Evolutionary conservation across 2,329 filamentous ascomycete species (phyloP), one percentile per base, ranked within the genome.

Genomic region (Colletotrichum ledebouriae): DNA sequence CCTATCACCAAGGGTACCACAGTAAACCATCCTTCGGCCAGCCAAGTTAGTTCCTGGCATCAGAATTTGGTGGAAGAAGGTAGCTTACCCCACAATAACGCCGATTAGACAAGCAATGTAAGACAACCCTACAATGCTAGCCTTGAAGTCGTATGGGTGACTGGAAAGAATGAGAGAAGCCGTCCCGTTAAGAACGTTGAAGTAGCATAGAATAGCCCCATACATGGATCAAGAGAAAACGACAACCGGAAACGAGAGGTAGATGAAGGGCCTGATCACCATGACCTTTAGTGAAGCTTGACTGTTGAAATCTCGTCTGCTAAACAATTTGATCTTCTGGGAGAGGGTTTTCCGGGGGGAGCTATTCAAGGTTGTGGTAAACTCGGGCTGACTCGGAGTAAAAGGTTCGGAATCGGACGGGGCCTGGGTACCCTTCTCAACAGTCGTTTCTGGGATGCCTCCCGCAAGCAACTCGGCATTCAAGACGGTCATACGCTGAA

Each of bases 181-280:
- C 2, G 77, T 85, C 67, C 79, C 81, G 49, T 81, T 82, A n/a
- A 82, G 75, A 3, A 82, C 78, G 67, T 81, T 82, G 73, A 82
- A 82, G 74, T 78, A 82, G 42, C 81, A 76, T 3, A 83, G 75
- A 33, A 81, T 80, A 0, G 78, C 78, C 2, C 81, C 80, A 62
- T 82, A 83, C 9, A 78, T 78, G 58, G 83, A 82, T 10, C 81
- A 80, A 0, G 79, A 74, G 61, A 80, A 83, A 53, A 82, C 80
- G 17, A 83, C 77, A 15, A 81, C 77, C 0, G 82, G 82, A 13
- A 58, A 50, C 6, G 41, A 58, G 5, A 64, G 33, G 39, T 37
- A 56, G 4, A 39, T 29, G 7, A 63, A 39, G 1, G 60, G 60
- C 3, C 60, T 42, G 15, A 42, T 17, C 1, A 56, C 42, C 42